Evolutionary conservation across 148 eudicot genomes (phyloP), one percentile per base, ranked within the genome.

Genomic region (Rhododendron ovatum): DNA sequence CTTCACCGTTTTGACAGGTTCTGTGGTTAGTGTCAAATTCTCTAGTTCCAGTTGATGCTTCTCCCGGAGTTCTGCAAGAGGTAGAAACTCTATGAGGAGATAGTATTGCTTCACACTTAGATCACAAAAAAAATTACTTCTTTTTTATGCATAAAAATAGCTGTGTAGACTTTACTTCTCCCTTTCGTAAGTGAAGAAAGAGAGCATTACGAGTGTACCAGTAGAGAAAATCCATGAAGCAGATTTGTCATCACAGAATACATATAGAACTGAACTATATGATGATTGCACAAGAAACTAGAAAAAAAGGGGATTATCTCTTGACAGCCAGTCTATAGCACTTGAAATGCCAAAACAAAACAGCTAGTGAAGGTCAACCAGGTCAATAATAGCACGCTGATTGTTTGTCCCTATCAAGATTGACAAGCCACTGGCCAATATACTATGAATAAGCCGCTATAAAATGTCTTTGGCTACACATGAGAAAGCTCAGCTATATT

Each of bases 1-100:
- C 90, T 94, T 94, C 67, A 92, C 76, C 57, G 99, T 97, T 90
- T 89, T 93, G 41, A 90, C 86, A 86, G 99, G 99, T 86, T 94
- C 94, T 73, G 95, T 85, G 35, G 91, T 90, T 83, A 97, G 87
- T 26, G 94, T 92, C 93, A 97, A 91, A 85, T 92, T 91, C 82
- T 97, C 93, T 17, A 95, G 90, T 82, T 95, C 98, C 74, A 89
- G 90, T 83, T 92, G 94, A 91, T 95, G 96, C 88, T 89, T 95
- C 59, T 77, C 91, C 45, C 82, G 93, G 88, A 95, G 90, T 67
- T 91, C 99, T 97, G 92, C 88, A 92, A 84, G 80, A 86, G 88
- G 71, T 48, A 83, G 65, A 35, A 73, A 69, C 14, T 47, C 61
- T 78, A 74, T 84, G 47, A 88, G 83, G 81, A n/a, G 86, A 67